phyloP scores from a whole-genome alignment of 2,329 filamentous ascomycete genomes.

The Colletotrichum sp. region DNA sequence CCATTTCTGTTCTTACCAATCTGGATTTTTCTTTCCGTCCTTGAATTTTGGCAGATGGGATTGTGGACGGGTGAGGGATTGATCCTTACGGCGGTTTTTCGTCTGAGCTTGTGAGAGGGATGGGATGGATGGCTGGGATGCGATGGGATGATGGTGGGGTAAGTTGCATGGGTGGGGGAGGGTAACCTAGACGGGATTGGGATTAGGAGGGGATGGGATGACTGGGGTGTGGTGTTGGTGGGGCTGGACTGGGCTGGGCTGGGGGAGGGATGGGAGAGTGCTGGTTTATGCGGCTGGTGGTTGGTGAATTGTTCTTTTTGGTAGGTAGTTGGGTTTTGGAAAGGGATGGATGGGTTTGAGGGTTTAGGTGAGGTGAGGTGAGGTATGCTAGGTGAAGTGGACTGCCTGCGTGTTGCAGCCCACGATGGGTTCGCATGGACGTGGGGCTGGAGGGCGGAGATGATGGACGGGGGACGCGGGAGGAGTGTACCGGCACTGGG shows the following conservation, averaged over 20 bases:
- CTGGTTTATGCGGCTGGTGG: not conserved
- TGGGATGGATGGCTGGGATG: not conserved
- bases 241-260: not conserved
- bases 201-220: not conserved
- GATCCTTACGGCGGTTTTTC: not conserved
- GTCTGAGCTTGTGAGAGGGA: not conserved
- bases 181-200: not conserved
- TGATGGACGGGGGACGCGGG: not conserved
- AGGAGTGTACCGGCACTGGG: not conserved
- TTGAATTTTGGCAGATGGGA: not conserved
- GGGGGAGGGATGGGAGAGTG: not conserved
- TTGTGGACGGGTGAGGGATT: not conserved
- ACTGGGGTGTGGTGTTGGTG: not conserved
- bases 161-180: slow-evolving; percentile 27
- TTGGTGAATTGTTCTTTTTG: not conserved
- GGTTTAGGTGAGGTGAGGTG: not conserved
- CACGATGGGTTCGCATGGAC: not conserved
- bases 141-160: not conserved
- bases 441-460: not conserved
- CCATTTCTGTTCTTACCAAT: too few relatives aligned
- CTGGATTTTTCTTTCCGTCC: not conserved
- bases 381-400: not conserved
- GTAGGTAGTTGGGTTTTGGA: too few relatives aligned
- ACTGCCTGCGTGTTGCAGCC: not conserved
- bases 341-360: too few relatives aligned